Conservation (phyloP, 2,329 filamentous ascomycete genomes). For the Cadophora luteo-olivacea region DNA sequence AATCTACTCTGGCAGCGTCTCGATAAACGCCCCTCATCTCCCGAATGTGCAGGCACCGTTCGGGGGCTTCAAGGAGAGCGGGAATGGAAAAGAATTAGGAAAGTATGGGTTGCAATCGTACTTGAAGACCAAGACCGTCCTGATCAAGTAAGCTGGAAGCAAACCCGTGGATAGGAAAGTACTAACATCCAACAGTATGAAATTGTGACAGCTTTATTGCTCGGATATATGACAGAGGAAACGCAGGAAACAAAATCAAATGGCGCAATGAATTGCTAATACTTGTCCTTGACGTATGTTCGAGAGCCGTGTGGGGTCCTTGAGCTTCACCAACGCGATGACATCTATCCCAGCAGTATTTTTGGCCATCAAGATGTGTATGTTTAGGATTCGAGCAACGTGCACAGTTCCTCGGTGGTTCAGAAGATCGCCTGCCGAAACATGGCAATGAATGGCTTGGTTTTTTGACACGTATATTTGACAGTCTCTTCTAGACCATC, state of each 20-base stretch:
- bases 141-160: slow-evolving; percentile 47
- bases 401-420: no score
- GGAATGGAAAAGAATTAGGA: slow-evolving; percentile 76
- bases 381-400: no score
- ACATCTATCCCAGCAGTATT: no score
- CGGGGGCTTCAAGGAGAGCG: slow-evolving; percentile 76
- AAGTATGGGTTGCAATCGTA: slow-evolving; percentile 69
- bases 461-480: no score
- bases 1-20: slow-evolving; percentile 58
- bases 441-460: no score
- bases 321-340: not conserved
- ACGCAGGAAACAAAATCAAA: not conserved
- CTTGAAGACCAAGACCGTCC: slow-evolving; percentile 68
- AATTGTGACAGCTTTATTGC: not conserved
- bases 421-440: no score
- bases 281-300: not conserved
- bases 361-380: no score
- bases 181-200: slow-evolving; percentile 11
- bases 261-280: not conserved
- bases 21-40: slow-evolving; percentile 61
- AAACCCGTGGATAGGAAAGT: not conserved
- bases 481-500: no score
- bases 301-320: not conserved
- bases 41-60: slow-evolving; percentile 69
- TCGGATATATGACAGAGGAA: not conserved